A percentile compares a stretch with the other conserved stretches of the same genome.
Conservation (phyloP, 257 asterid species). For the Solanum piurae region DNA sequence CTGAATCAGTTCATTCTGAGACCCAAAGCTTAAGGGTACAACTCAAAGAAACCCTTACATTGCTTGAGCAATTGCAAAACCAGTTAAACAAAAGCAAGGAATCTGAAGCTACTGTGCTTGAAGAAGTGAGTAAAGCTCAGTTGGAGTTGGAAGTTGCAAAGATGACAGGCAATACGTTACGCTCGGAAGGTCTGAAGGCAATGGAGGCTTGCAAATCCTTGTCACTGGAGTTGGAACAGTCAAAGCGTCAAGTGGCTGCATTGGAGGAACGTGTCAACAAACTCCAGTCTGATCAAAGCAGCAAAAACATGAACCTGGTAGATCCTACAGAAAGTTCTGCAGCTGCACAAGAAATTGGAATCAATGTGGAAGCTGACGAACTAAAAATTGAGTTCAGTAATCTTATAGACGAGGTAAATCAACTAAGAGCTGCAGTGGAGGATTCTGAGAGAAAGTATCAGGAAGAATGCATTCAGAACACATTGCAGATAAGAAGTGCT, state of each 20-base stretch:
- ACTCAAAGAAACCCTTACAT: constrained; percentile 41
- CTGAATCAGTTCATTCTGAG: constrained; percentile 65
- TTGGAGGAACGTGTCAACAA: constrained; percentile 42
- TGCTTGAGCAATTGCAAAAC: constrained; percentile 44
- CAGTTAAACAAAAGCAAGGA: constrained; percentile 51
- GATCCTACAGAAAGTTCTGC: constrained; percentile 4
- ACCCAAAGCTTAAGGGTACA: constrained; percentile 45
- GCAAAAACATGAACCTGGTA: constrained; percentile 1
- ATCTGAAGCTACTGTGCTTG: constrained; percentile 43
- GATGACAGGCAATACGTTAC: constrained; percentile 31
- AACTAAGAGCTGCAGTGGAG: constrained; percentile 45
- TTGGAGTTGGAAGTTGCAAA: constrained; percentile 48
- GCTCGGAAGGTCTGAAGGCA: constrained; percentile 26
- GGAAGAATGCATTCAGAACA: constrained; percentile 48
- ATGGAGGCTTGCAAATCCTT: constrained; percentile 33
- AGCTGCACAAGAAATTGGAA: constrained; percentile 5
- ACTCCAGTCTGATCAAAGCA: constrained; percentile 30
- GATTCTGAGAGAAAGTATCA: constrained; percentile 58
- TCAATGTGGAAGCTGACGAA: constrained; percentile 7
- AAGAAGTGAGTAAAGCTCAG: constrained; percentile 41
- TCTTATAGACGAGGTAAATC: constrained; percentile 30
- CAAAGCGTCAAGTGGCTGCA: constrained; percentile 28
- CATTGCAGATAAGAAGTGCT: constrained; percentile 54
- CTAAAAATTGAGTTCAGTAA: constrained; percentile 18
- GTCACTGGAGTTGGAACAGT: constrained; percentile 47